Percentiles rank a stretch among this genome's conserved stretches.
phyloP scores from a whole-genome alignment of 306 rosid genomes.

The Lagenaria siceraria region DNA sequence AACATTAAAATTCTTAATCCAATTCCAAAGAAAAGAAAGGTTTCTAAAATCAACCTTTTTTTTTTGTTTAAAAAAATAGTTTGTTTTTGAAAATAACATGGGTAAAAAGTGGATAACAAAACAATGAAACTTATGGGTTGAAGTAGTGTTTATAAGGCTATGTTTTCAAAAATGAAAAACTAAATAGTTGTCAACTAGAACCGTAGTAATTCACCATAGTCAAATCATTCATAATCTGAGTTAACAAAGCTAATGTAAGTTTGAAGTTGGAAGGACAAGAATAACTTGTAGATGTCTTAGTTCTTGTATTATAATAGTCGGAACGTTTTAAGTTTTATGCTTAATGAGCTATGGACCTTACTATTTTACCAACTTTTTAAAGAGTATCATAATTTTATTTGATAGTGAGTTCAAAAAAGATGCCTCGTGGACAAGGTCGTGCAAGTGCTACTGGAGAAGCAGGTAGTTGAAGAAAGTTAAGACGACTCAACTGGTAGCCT shows the following conservation, averaged over 20 bases:
- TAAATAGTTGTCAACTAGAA: not conserved
- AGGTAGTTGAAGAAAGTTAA: not conserved
- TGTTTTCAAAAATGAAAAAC: too few relatives aligned
- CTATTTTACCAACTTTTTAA: not conserved
- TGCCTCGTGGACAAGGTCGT: constrained; percentile 7
- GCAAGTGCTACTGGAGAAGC: not conserved
- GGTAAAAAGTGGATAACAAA: too few relatives aligned
- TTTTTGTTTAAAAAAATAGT: too few relatives aligned
- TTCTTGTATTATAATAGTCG: not conserved
- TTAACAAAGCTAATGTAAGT: not conserved
- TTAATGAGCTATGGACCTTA: not conserved
- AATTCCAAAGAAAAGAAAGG: too few relatives aligned
- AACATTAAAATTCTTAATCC: too few relatives aligned
- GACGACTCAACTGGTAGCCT: not conserved
- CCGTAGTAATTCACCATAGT: not conserved
- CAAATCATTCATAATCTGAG: not conserved
- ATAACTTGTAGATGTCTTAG: not conserved
- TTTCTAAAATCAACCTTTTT: too few relatives aligned
- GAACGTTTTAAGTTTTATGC: not conserved
- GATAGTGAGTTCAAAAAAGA: not conserved
- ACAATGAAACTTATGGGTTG: too few relatives aligned
- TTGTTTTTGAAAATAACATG: too few relatives aligned
- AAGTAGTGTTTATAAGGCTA: too few relatives aligned
- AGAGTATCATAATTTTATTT: not conserved
- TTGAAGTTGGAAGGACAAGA: not conserved